A percentile compares a stretch with the other conserved stretches of the same genome.
Conservation (phyloP, 495 filamentous ascomycete genomes). For the Daldinia vernicosa region DNA sequence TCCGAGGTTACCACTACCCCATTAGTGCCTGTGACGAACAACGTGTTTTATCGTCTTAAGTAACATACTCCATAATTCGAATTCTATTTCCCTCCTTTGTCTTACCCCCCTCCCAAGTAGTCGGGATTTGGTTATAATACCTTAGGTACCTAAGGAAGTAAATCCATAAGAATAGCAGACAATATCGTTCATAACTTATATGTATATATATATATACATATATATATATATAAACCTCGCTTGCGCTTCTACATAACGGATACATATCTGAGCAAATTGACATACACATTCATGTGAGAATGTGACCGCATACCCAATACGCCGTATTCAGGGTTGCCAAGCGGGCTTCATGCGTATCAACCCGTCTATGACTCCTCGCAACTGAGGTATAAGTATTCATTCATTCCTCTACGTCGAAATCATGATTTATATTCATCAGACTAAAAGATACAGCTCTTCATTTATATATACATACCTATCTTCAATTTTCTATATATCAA, state of each 20-base stretch:
- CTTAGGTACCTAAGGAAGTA: no score
- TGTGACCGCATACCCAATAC: background rate
- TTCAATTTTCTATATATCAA: background rate
- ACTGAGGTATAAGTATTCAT: background rate
- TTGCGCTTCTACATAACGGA: background rate
- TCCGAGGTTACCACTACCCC: conserved; percentile 46
- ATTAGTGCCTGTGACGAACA: conserved; percentile 28
- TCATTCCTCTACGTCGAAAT: background rate
- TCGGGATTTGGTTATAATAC: background rate
- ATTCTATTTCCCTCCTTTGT: background rate
- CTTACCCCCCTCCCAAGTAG: background rate
- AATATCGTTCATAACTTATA: background rate
- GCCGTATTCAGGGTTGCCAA: background rate
- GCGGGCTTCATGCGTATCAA: background rate
- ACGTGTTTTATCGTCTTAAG: background rate
- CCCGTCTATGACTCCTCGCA: background rate
- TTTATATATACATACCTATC: no score
- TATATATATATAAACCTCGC: background rate
- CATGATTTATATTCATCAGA: background rate
- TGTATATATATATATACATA: no score
- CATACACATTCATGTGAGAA: background rate
- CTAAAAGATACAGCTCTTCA: no score
- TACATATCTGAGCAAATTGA: background rate
- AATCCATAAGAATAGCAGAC: no score
- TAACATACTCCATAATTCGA: background rate